phyloP scores from a whole-genome alignment of 2,329 filamentous ascomycete species.

The Apiospora pterosperma region DNA sequence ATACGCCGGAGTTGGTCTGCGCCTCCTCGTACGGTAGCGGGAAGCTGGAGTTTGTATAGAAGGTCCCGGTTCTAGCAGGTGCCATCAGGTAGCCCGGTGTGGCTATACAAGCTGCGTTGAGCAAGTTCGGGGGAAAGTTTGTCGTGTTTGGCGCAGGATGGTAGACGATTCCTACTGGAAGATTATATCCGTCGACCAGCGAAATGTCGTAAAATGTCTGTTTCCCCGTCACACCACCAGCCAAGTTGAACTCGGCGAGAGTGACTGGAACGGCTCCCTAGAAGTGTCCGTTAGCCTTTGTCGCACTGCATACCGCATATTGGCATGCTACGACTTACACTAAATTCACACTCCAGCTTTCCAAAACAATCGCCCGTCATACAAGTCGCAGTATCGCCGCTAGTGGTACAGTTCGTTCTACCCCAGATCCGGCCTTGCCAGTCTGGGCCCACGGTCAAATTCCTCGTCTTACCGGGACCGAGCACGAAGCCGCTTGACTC shows the following conservation, averaged over 20 bases:
- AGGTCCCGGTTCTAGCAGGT: conserved; percentile 49
- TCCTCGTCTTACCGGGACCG: conserved; percentile 50
- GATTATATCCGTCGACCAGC: conserved; percentile 80
- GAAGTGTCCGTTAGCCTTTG: conserved; percentile 4
- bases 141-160: conserved; percentile 58
- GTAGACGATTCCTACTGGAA: conserved; percentile 64
- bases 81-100: conserved; percentile 60
- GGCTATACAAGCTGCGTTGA: conserved; percentile 74
- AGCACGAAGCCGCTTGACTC: conserved; percentile 67
- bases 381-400: conserved; percentile 64
- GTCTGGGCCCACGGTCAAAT: conserved; percentile 64
- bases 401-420: conserved; percentile 78
- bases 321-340: conserved; percentile 47
- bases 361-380: conserved; percentile 74
- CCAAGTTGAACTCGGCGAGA: conserved; percentile 76
- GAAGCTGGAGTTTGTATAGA: conserved; percentile 62
- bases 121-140: conserved; percentile 71
- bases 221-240: conserved; percentile 53
- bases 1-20: conserved; percentile 54
- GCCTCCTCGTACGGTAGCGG: conserved; percentile 64
- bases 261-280: conserved; percentile 72
- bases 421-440: conserved; percentile 85
- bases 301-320: neutral
- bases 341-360: conserved; percentile 63
- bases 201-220: conserved; percentile 85